Percentiles rank a stretch among this genome's conserved stretches.
phyloP scores from a whole-genome alignment of 2,329 filamentous ascomycete genomes.

The Aspergillus viridinutans region DNA sequence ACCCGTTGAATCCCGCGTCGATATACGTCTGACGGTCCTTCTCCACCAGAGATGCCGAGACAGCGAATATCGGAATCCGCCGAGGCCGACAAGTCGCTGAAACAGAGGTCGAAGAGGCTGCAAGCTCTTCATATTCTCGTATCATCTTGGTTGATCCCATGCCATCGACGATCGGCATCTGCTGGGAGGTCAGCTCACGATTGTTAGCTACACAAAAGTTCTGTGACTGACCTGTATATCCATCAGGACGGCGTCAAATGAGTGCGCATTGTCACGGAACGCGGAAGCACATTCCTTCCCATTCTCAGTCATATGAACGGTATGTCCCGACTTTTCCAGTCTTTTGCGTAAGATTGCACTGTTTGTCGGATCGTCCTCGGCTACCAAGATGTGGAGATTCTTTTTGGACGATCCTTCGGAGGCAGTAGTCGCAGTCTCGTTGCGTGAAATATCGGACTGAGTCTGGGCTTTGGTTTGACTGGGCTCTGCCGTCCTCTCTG shows the following conservation, averaged over 20 bases:
- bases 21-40: slow-evolving; percentile 65
- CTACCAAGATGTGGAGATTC: slow-evolving; percentile 60
- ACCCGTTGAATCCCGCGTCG: slow-evolving; percentile 77
- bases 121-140: slow-evolving; percentile 61
- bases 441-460: neutral
- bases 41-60: slow-evolving; percentile 78
- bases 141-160: slow-evolving; percentile 80
- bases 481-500: neutral
- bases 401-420: neutral
- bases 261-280: slow-evolving; percentile 59
- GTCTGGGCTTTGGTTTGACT: neutral
- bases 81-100: slow-evolving; percentile 42
- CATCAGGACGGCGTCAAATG: slow-evolving; percentile 81
- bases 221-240: slow-evolving; percentile 73
- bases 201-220: neutral
- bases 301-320: slow-evolving; percentile 69
- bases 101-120: slow-evolving; percentile 39
- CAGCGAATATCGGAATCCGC: slow-evolving; percentile 76
- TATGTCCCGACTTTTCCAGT: slow-evolving; percentile 70
- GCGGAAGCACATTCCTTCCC: slow-evolving; percentile 76
- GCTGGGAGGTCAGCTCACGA: neutral
- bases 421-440: neutral
- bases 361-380: slow-evolving; percentile 86
- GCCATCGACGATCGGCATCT: slow-evolving; percentile 94
- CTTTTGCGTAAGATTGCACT: slow-evolving; percentile 76